Conservation (phyloP, 371 early-diverging fungal species). For the Mortierella sp. region DNA sequence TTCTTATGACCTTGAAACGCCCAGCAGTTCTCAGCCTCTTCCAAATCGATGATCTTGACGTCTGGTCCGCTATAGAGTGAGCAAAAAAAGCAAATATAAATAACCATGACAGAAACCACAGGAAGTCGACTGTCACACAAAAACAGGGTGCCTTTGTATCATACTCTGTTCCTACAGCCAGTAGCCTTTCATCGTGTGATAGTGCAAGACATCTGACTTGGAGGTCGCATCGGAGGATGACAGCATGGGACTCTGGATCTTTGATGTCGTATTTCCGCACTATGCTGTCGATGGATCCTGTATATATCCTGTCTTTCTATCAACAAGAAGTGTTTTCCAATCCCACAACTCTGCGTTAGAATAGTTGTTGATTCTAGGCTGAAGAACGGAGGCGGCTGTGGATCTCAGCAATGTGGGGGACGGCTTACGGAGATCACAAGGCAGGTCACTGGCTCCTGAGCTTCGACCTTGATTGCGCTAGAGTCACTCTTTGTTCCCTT, state of each 20-base stretch:
- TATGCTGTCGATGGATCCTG: slow-evolving; percentile 28
- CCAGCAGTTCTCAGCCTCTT: slow-evolving; percentile 40
- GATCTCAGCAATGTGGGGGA: background rate
- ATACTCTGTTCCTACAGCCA: slow-evolving; percentile 50
- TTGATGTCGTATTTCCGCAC: slow-evolving; percentile 27
- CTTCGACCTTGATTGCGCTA: slow-evolving; percentile 13
- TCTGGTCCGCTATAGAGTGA: slow-evolving; percentile 17
- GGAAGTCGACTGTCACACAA: background rate
- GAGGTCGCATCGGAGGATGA: slow-evolving; percentile 30
- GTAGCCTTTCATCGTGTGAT: slow-evolving; percentile 15
- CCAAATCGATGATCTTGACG: slow-evolving; percentile 39
- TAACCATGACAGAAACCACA: background rate
- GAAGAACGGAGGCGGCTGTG: background rate
- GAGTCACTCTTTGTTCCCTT: slow-evolving; percentile 4
- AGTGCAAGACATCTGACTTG: slow-evolving; percentile 30
- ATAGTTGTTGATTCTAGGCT: background rate
- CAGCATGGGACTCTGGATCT: slow-evolving; percentile 8
- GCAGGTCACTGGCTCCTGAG: slow-evolving; percentile 22
- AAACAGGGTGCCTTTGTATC: background rate
- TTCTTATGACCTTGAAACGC: slow-evolving; percentile 48
- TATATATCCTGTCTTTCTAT: slow-evolving; percentile 18
- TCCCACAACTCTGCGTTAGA: background rate
- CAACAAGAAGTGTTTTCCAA: background rate
- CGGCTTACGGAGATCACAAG: slow-evolving; percentile 28
- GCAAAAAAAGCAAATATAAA: background rate